Percentiles rank a stretch among this genome's conserved stretches.
phyloP scores from a whole-genome alignment of 2,329 filamentous ascomycete genomes.

The Dothideomycetes sp. region DNA sequence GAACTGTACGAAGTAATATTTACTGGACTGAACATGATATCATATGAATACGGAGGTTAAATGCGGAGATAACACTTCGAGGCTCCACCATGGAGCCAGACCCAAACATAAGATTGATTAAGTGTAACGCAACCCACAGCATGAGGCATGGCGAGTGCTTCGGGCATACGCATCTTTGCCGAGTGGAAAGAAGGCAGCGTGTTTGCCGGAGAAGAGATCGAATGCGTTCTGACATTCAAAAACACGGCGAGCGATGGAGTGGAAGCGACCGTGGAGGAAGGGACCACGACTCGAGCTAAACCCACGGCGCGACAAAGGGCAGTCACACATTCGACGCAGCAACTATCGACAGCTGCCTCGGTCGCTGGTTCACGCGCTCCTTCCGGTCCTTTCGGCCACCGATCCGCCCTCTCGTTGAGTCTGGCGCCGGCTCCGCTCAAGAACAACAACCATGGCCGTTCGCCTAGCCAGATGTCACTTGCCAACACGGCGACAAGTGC shows the following conservation, averaged over 20 bases:
- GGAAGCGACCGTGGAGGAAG: constrained; percentile 22
- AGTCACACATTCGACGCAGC: constrained; percentile 28
- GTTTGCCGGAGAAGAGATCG: constrained; percentile 91
- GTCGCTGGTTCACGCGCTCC: constrained; percentile 11
- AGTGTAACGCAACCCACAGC: no score
- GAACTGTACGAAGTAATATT: no score
- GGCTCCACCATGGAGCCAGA: no score
- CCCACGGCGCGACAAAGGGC: constrained; percentile 24
- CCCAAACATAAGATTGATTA: no score
- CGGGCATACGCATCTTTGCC: constrained; percentile 90
- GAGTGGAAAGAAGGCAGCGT: constrained; percentile 90
- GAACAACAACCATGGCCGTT: background rate
- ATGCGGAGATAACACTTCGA: no score
- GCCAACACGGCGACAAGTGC: background rate
- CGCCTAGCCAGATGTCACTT: constrained; percentile 3
- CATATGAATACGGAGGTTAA: no score
- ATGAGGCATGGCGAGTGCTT: constrained; percentile 21
- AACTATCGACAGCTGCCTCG: constrained; percentile 15
- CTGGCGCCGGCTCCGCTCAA: constrained; percentile 22
- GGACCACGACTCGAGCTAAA: constrained; percentile 10
- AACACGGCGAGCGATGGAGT: constrained; percentile 56
- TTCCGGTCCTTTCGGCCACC: constrained; percentile 43
- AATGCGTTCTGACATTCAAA: constrained; percentile 93
- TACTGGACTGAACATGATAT: no score
- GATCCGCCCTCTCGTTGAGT: constrained; percentile 57